Evolutionary conservation across 352 stramenopile genomes (phyloP).

Genomic region (Peronosclerospora sorghi): DNA sequence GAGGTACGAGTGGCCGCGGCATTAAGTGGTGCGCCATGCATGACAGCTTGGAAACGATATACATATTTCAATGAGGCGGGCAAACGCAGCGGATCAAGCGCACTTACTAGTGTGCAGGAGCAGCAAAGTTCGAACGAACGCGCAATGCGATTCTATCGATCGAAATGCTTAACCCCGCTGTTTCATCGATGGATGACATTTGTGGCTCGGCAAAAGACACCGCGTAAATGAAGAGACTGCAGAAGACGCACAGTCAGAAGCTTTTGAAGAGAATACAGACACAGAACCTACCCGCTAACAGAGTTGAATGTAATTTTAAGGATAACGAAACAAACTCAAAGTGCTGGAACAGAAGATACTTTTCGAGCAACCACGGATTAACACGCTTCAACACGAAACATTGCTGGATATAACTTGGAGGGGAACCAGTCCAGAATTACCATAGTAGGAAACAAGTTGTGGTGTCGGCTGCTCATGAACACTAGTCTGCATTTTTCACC

Average conservation of each 20-base stretch:
- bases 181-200: slow-evolving; percentile 40
- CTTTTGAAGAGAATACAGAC: slow-evolving; percentile 32
- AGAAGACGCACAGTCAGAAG: slow-evolving; percentile 22
- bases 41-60: slow-evolving; percentile 16
- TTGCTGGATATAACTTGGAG: background rate
- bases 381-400: background rate
- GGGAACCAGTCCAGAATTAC: background rate
- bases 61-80: slow-evolving; percentile 1
- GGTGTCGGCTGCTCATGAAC: background rate
- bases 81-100: slow-evolving; percentile 6
- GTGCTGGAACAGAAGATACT: background rate
- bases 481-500: background rate
- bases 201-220: slow-evolving; percentile 15
- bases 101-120: slow-evolving; percentile 2
- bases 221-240: slow-evolving; percentile 12
- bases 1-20: slow-evolving; percentile 8
- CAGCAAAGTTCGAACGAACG: slow-evolving; percentile 3
- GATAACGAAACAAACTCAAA: background rate
- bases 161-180: slow-evolving; percentile 26
- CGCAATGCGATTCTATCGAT: slow-evolving; percentile 27
- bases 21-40: slow-evolving; percentile 12
- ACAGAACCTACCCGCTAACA: slow-evolving; percentile 4
- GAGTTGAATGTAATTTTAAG: background rate
- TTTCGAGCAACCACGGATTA: background rate
- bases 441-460: background rate